phyloP scores from a whole-genome alignment of 495 filamentous ascomycete genomes.

The Annulohypoxylon maeteangense region DNA sequence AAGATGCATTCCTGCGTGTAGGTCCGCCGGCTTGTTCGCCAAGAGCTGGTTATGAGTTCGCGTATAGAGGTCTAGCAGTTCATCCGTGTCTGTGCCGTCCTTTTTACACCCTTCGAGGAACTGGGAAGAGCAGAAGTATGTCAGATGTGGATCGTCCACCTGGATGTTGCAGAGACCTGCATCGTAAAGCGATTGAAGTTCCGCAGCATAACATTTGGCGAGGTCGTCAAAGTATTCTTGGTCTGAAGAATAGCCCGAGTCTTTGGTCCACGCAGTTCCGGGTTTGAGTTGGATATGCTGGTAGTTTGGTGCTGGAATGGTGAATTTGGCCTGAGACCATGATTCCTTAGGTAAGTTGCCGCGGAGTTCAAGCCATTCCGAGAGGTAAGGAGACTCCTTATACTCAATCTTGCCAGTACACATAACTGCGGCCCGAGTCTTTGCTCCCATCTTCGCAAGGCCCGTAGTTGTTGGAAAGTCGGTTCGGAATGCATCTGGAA shows the following conservation, averaged over 20 bases:
- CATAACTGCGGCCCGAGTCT: constrained; percentile 75
- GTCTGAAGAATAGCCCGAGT: constrained; percentile 69
- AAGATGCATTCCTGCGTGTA: constrained; percentile 79
- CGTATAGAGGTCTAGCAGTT: constrained; percentile 77
- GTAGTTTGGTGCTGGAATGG: constrained; percentile 74
- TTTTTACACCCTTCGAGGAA: constrained; percentile 73
- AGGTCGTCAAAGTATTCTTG: constrained; percentile 79
- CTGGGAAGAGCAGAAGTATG: constrained; percentile 79
- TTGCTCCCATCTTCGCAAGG: constrained; percentile 48
- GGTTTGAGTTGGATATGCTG: constrained; percentile 78
- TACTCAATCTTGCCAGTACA: constrained; percentile 80
- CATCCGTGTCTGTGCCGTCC: constrained; percentile 68
- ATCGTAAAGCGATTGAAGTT: constrained; percentile 74
- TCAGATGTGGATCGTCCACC: constrained; percentile 79
- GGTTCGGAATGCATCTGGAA: constrained; percentile 53
- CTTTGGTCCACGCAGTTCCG: constrained; percentile 72
- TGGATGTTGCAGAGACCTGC: constrained; percentile 77
- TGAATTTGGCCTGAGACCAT: constrained; percentile 74
- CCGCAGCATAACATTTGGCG: constrained; percentile 74
- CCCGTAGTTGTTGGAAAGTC: constrained; percentile 52
- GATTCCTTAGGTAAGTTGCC: constrained; percentile 65
- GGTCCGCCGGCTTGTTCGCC: constrained; percentile 67
- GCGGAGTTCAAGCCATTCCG: constrained; percentile 74
- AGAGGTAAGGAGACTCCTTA: constrained; percentile 71
- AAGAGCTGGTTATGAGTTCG: constrained; percentile 79